A percentile compares a stretch with the other conserved stretches of the same genome.
phyloP scores from a whole-genome alignment of 164 flowering plant genomes.

The Stephania cephalantha region DNA sequence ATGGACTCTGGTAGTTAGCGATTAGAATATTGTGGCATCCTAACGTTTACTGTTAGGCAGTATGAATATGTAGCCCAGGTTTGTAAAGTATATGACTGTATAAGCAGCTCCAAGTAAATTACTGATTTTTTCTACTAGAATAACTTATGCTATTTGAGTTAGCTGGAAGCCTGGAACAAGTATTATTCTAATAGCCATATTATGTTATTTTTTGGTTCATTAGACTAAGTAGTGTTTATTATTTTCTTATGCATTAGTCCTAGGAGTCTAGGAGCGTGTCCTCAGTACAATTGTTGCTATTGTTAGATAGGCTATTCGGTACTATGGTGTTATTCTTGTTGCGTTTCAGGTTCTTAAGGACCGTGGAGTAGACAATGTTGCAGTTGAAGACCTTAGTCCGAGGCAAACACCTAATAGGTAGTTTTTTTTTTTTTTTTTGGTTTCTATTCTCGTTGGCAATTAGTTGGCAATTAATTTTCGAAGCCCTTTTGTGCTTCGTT shows the following conservation, averaged over 20 bases:
- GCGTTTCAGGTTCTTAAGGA: slow-evolving; percentile 73
- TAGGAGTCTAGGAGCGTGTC: too few species aligned
- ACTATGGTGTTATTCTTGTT: slow-evolving; percentile 6
- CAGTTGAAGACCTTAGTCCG: slow-evolving; percentile 29
- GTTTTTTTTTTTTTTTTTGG: not conserved
- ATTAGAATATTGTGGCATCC: not conserved
- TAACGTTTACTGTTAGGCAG: not conserved
- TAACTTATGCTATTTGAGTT: too few species aligned
- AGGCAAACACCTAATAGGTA: slow-evolving; percentile 54
- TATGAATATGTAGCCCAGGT: too few species aligned
- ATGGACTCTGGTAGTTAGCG: not conserved
- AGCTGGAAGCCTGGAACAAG: too few species aligned
- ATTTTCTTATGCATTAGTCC: too few species aligned
- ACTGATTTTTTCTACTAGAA: too few species aligned
- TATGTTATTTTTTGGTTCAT: too few species aligned
- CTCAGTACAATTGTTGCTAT: not conserved
- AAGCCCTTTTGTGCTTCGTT: not conserved
- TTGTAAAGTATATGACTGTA: too few species aligned
- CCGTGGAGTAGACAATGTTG: slow-evolving; percentile 61
- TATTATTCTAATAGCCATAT: too few species aligned
- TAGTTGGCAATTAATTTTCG: not conserved
- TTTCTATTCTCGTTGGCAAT: not conserved
- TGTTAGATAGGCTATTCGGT: not conserved
- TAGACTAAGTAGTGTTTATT: too few species aligned
- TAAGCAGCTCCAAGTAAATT: too few species aligned